These are phyloP conservation scores for Tylopilus balloui DNA, from an alignment of 768 basidiomycete species.

Conservation along the genomic window DNA sequence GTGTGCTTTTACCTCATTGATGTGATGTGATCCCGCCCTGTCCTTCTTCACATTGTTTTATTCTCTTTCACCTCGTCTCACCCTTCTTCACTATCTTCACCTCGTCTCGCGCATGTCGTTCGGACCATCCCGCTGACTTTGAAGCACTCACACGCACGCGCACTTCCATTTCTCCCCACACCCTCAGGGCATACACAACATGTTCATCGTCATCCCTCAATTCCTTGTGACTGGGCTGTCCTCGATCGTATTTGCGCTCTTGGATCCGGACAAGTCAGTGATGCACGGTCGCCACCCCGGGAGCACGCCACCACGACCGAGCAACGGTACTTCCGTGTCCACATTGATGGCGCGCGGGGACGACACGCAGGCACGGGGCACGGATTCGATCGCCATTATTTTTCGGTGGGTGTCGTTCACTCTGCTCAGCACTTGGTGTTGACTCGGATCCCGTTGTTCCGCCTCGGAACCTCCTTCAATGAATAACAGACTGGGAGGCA, in stretches of 20 bases:
- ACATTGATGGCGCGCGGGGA: background rate
- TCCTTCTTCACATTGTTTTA: background rate
- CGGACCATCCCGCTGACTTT: background rate
- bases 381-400: constrained; percentile 65
- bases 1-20: constrained; percentile 25
- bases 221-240: constrained; percentile 87
- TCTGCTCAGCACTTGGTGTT: background rate
- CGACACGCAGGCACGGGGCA: background rate
- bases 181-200: constrained; percentile 88
- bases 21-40: no score
- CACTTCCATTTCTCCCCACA: background rate
- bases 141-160: background rate
- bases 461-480: no score
- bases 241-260: constrained; percentile 78
- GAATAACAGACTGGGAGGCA: constrained; percentile 43
- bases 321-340: background rate
- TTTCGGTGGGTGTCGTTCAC: constrained; percentile 50
- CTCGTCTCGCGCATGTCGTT: background rate
- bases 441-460: no score
- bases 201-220: constrained; percentile 91
- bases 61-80: background rate
- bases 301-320: background rate
- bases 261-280: constrained; percentile 60
- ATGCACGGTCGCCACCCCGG: constrained; percentile 32
- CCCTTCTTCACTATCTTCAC: background rate